Base-by-base conservation (phyloP, 129 eudicot genomes). In the Arctium minus region DNA sequence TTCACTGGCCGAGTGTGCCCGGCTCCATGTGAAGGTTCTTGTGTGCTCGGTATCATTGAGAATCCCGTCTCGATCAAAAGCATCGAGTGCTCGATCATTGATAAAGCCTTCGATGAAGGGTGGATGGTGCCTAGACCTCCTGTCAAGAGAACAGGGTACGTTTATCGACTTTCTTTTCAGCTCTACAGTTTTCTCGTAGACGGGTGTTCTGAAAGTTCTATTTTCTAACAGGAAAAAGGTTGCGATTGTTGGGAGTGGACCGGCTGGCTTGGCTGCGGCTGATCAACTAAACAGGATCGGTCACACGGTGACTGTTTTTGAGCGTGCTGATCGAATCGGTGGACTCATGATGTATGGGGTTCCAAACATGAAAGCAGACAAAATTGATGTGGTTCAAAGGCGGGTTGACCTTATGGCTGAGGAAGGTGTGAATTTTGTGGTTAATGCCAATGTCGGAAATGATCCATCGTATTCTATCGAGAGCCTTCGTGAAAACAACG, bases 271-370 rank as follows among this genome's bases (percentile, higher is more conserved):
- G 84, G 99, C 99, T 42, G 99, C 99, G 27, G 99, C 99, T 9
- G 99, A 96, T 81, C 99, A 96, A 78, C 87, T 96, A 8, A 96
- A 96, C 39, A 87, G 85, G 81, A 80, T 89, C 77, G 99, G 99
- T 46, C 99, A 96, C 83, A 78, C 88, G 3, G 99, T 93, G 67
- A 96, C 99, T 0, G 99, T 96, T 42, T 96, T 89, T 17, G 99
- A 96, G 86, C 99, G 98, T 42, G 91, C 99, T 64, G 98, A 93
- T 83, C 92, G 98, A 53, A 92, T 96, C 33, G 99, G 99, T 81
- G 99, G 99, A 32, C 98, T 96, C 39, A 96, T 96, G 99, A 93
- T 96, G 99, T 96, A 96, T 76, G 99, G 99, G 29, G 99, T 96
- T 62, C 99, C 99, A 8, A 96, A 96, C 94, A 96, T 96, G 99